Base-by-base conservation (phyloP, 306 rosid species). In the Casuarina glauca region DNA sequence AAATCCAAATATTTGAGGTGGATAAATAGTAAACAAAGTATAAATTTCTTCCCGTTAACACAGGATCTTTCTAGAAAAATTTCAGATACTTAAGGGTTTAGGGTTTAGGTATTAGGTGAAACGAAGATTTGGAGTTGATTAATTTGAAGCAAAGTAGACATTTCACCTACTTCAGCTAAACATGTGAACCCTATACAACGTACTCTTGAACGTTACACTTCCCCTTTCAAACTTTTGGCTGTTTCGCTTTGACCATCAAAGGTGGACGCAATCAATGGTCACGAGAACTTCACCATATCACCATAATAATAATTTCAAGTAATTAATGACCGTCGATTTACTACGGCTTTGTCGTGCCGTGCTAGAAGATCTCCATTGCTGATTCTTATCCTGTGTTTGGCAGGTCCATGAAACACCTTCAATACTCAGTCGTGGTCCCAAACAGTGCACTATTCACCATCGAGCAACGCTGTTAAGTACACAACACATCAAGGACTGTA, bases 201-300 rank as follows among this genome's bases (percentile, higher is more conserved):
- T 26, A 26, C 32, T 26, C 32, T 26, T 36, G 53, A 84, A 79
- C 90, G 85, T 79, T 84, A 75, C 79, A 50, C 43, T 75, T 11
- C 53, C 74, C 71, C 52, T 77, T 75, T 83, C 82, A 88, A 81
- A 74, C 4, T 10, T 10, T 58, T 82, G 89, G 84, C 90, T 35
- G 51, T 63, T 62, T 79, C 84, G 77, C 76, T 83, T 86, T 86
- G 87, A 90, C 88, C 12, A 58, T 55, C 5, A 35, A 64, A 55
- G 60, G 42, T 43, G 20, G 41, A 19, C 71, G 73, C 82, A 80
- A 79, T 79, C 79, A 36, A 62, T 11, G 43, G 44, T 4, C 43
- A 62, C 35, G 44, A 35, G 36, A 62, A 61, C 43, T 61, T 4
- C 44, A 62, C 68, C 42, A 35, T 43, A 5, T 12, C 2, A 58